Percentiles rank a stretch among this genome's conserved stretches.
These are phyloP conservation scores for Triangularia setosa DNA, from an alignment of 2,329 filamentous ascomycete species.

Conservation along the genomic window DNA sequence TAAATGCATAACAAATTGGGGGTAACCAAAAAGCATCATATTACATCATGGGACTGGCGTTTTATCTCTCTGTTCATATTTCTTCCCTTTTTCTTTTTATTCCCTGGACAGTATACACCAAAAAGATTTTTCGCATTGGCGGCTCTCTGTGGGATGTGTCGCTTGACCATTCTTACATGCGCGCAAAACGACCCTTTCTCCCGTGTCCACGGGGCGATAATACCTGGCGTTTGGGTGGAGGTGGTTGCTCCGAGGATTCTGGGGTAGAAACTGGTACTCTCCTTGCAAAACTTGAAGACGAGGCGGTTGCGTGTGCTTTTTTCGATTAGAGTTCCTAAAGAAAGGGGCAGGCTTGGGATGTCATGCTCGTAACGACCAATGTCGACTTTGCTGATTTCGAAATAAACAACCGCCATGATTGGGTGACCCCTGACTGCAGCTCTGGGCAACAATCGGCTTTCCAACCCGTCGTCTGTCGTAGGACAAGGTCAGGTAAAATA, in stretches of 20 bases:
- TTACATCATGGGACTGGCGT: constrained; percentile 19
- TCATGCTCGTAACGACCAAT: background rate
- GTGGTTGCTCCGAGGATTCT: background rate
- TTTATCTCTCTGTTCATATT: constrained; percentile 8
- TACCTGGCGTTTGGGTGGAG: background rate
- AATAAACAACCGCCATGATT: background rate
- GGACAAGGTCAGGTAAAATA: background rate
- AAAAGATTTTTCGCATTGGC: constrained; percentile 23
- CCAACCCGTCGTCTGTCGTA: background rate
- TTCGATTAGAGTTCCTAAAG: background rate
- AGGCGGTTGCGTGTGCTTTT: constrained; percentile 3
- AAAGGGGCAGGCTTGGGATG: background rate
- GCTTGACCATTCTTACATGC: background rate
- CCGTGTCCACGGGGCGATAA: background rate
- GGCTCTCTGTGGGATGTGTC: constrained; percentile 16
- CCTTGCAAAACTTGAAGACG: constrained; percentile 8
- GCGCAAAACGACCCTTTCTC: background rate
- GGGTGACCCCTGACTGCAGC: background rate
- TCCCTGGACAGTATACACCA: constrained; percentile 13
- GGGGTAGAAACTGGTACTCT: background rate
- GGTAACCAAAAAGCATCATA: constrained; percentile 15
- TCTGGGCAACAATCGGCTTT: background rate
- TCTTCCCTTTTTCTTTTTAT: constrained; percentile 6
- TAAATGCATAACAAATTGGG: constrained; percentile 33
- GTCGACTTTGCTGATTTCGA: background rate